These are phyloP conservation scores for Urtica urens DNA, from an alignment of 306 rosid species.

Conservation along the genomic window DNA sequence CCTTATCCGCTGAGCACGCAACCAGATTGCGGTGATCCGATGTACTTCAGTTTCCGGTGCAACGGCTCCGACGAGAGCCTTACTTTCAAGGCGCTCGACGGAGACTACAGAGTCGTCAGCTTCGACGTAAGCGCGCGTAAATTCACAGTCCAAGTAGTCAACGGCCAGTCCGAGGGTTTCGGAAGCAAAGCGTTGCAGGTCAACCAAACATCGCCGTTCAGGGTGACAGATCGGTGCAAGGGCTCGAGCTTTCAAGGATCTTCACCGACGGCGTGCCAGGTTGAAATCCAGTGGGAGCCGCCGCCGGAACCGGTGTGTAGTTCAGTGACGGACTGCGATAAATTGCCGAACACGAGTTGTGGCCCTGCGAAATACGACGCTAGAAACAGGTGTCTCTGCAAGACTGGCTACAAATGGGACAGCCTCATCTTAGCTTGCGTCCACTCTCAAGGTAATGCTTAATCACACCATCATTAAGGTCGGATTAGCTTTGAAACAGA, in stretches of 20 bases:
- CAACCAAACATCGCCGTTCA: constrained; percentile 34
- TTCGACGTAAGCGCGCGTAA: background rate
- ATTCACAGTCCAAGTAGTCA: constrained; percentile 5
- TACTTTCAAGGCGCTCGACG: constrained; percentile 7
- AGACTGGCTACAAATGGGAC: constrained; percentile 31
- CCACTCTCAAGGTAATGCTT: constrained; percentile 29
- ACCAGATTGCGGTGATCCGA: constrained; percentile 34
- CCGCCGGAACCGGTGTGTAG: constrained; percentile 40
- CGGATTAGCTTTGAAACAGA: background rate
- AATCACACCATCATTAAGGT: too few relatives aligned
- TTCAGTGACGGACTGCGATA: constrained; percentile 29
- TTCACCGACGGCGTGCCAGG: background rate
- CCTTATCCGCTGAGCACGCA: constrained; percentile 47
- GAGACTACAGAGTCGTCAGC: background rate
- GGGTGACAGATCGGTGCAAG: constrained; percentile 21
- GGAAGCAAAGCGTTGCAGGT: constrained; percentile 20
- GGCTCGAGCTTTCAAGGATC: background rate
- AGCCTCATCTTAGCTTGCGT: constrained; percentile 29
- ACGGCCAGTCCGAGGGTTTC: constrained; percentile 9
- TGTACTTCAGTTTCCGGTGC: constrained; percentile 23
- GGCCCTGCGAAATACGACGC: constrained; percentile 17
- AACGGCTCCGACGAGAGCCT: background rate
- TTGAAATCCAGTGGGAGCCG: constrained; percentile 38
- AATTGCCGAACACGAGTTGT: constrained; percentile 52
- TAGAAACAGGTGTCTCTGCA: constrained; percentile 38